Evolutionary conservation across 768 basidiomycete genomes (phyloP), one percentile per base, ranked within the genome.

Genomic region (Tylopilus intermedius): DNA sequence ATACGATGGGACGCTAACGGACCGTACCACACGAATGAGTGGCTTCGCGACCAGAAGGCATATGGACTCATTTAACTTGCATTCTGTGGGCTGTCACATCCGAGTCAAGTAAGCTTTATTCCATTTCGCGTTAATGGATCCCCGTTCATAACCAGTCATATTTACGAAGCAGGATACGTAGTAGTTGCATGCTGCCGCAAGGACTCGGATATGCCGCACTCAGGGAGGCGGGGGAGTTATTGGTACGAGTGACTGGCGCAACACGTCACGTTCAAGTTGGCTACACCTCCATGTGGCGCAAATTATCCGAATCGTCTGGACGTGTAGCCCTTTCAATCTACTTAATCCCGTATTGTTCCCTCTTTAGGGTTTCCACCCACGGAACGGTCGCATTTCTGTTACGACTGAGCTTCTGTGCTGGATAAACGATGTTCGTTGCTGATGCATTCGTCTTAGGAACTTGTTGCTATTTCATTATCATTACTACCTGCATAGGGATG

Each of bases 301-400:
- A 7, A 37, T 37, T 5, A 37, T 37, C 38, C 38, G 8, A 18
- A 11, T 33, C 18, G 2, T 39, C n/a, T 39, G 37, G 24, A n/a
- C 37, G 38, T 7, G 38, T 42, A 37, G 35, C 37, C 30, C 54
- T 50, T 59, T 59, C 45, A 57, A 47, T 42, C 51, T 62, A 47
- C 59, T 45, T 33, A 38, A 64, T 66, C 21, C 48, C 26, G 57
- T 60, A 57, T 62, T 62, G 62, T 67, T 38, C 49, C 54, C 62
- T 58, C 27, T 18, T 59, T 54, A 32, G 54, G 65, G 64, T 37
- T 55, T 65, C 55, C 54, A 44, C 27, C 37, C 47, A 41, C 29
- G 50, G 41, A 50, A 54, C 41, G 8, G 30, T 50, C 47, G 30
- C 47, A 53, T 61, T 54, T 44, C 42, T 38, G 32, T 55, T 58